A percentile compares a stretch with the other conserved stretches of the same genome.
Evolutionary conservation across 441 rosid species (phyloP).

Genomic region (Arabidopsis lyrata): DNA sequence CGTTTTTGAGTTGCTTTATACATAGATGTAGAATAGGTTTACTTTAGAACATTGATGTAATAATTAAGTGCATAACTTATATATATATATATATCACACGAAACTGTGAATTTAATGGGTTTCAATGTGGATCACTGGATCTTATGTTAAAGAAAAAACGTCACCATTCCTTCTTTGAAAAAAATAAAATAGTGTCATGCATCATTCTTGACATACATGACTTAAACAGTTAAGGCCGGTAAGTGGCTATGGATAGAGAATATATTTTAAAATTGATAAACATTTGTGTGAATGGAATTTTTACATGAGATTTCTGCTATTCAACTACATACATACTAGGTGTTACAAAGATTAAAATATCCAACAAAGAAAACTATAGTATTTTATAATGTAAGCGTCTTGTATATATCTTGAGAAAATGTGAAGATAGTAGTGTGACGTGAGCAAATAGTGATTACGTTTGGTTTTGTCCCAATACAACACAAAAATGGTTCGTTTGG

Average conservation of each 20-base stretch:
- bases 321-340: background rate
- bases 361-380: background rate
- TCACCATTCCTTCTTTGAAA: background rate
- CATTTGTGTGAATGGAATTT: conserved; percentile 7
- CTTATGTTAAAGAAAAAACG: background rate
- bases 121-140: background rate
- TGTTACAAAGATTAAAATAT: background rate
- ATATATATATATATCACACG: too few relatives aligned
- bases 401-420: conserved; percentile 1
- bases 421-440: conserved; percentile 29
- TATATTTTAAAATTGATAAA: background rate
- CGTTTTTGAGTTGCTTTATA: conserved; percentile 23
- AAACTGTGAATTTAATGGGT: background rate
- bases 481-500: conserved; percentile 31
- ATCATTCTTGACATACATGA: background rate
- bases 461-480: conserved; percentile 14
- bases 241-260: background rate
- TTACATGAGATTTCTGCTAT: background rate
- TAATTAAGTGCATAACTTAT: background rate
- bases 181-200: too few relatives aligned
- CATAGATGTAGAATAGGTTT: background rate
- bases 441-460: conserved; percentile 25
- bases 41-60: conserved; percentile 6
- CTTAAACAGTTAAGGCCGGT: background rate
- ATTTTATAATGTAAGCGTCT: background rate